Percentiles rank a stretch among this genome's conserved stretches.
Conservation (phyloP, 2,329 filamentous ascomycete species). For the Epichloe amarillans region DNA sequence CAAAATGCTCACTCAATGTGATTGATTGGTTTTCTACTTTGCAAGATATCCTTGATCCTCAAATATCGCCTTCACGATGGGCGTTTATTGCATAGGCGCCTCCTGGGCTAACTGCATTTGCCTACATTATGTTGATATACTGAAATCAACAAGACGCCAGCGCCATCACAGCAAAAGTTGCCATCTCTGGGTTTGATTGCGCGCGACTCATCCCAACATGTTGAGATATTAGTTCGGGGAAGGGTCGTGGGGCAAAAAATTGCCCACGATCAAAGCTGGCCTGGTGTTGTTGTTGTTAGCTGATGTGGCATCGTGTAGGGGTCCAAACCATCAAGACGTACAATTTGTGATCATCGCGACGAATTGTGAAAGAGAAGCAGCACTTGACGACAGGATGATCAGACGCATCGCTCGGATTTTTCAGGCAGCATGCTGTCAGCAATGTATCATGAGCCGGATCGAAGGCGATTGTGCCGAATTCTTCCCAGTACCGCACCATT, state of each 20-base stretch:
- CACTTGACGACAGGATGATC: slow-evolving; percentile 69
- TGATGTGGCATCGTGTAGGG: too few species aligned
- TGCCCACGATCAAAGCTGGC: slow-evolving; percentile 88
- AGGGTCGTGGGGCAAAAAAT: slow-evolving; percentile 81
- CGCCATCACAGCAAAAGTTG: neutral
- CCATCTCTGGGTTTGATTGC: neutral
- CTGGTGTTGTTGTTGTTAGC: slow-evolving; percentile 29
- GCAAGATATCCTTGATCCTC: neutral
- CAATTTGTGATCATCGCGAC: slow-evolving; percentile 92
- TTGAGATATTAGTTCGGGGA: slow-evolving; percentile 8
- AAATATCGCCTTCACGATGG: neutral
- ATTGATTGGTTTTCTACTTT: neutral
- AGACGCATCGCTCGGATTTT: slow-evolving; percentile 60
- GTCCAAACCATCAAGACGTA: slow-evolving; percentile 34
- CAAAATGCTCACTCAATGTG: neutral
- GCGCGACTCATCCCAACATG: neutral
- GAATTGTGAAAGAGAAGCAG: slow-evolving; percentile 95
- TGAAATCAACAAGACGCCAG: neutral
- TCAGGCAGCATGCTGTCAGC: slow-evolving; percentile 82
- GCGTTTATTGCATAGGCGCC: neutral
- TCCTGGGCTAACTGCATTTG: neutral
- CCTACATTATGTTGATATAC: neutral
- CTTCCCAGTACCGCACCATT: slow-evolving; percentile 95
- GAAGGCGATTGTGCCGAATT: slow-evolving; percentile 96
- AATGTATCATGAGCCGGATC: slow-evolving; percentile 89